Evolutionary conservation across 2,329 filamentous ascomycete genomes (phyloP), one percentile per base, ranked within the genome.

Genomic region (Stachybotrys elegans): DNA sequence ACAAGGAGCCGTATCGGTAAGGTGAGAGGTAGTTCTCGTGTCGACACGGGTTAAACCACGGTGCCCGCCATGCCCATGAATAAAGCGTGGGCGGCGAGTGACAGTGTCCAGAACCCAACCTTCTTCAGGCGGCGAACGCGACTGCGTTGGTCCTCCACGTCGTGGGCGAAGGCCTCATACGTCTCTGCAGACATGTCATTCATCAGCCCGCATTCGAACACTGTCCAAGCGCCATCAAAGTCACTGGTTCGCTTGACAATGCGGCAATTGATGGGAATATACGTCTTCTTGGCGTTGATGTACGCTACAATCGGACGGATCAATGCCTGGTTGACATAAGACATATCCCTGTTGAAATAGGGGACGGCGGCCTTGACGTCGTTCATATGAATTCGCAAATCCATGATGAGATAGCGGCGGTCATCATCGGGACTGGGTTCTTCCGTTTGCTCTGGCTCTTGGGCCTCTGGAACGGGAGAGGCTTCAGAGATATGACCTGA

Each of bases 231-330:
- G 25, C 93, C 93, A 62, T 97, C 88, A 58, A 98, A 98, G 62
- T 98, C 93, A 47, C 78, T 78, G 16, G 83, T 78, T 6, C 83
- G 82, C 71, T 98, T 98, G 51, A 97, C 89, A 40, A 98, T 88
- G 48, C 92, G 86, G 68, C 93, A 97, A 55, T 85, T 87, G 56
- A 98, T 89, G 21, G 93, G 93, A 35, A 98, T 97, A 59, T 95
- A 97, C 0, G 92, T 95, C 59, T 84, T 85, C 62, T 90, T 88
- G 34, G 89, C 88, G 66, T 98, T 98, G 67, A 98, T 97, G 63
- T 97, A 98, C 6, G 93, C 93, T 32, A 98, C 91, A 48, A 98
- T 98, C 14, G 93, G 93, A 5, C 93, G 83, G 27, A 97, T 88
- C 5, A 97, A 81, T 2, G 93, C 90, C 63, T 95, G 94, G 66